Percentiles rank a stretch among this genome's conserved stretches.
Evolutionary conservation across 257 asterid species (phyloP).

Genomic region (Handroanthus guayacan): DNA sequence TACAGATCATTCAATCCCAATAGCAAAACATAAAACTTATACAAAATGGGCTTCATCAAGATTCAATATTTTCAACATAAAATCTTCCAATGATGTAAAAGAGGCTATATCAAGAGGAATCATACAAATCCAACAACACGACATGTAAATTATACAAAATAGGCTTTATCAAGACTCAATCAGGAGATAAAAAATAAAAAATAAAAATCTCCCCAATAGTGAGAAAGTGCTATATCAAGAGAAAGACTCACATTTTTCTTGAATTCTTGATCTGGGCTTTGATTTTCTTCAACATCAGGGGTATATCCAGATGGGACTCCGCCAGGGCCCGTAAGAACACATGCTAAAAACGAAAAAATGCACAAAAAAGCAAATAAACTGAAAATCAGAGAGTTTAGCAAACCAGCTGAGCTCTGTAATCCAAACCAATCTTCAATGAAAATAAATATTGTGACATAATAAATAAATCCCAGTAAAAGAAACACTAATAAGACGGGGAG

Average conservation of each 20-base stretch:
- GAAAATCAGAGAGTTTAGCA: constrained; percentile 65
- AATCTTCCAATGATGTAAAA: too few relatives aligned
- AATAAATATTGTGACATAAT: constrained; percentile 74
- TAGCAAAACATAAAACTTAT: too few relatives aligned
- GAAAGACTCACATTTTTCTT: constrained; percentile 53
- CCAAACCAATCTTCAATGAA: constrained; percentile 71
- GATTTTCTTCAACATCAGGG: constrained; percentile 60
- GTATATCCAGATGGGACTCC: constrained; percentile 64
- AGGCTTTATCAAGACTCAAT: constrained; percentile 10
- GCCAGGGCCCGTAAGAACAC: constrained; percentile 72
- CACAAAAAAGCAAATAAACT: constrained; percentile 53
- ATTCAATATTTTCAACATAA: too few relatives aligned
- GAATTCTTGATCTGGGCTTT: constrained; percentile 49
- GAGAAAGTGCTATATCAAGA: constrained; percentile 5
- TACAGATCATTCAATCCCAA: not conserved
- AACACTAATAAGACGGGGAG: constrained; percentile 62
- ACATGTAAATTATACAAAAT: not conserved
- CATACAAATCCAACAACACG: constrained; percentile 13
- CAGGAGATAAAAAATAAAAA: too few relatives aligned
- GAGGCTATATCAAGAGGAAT: not conserved
- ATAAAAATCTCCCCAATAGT: not conserved
- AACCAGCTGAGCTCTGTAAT: constrained; percentile 70
- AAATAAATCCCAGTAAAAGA: constrained; percentile 59
- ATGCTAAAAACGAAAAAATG: constrained; percentile 51
- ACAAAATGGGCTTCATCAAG: too few relatives aligned